Evolutionary conservation across 768 basidiomycete species (phyloP).

Genomic region (Amanita muscaria): DNA sequence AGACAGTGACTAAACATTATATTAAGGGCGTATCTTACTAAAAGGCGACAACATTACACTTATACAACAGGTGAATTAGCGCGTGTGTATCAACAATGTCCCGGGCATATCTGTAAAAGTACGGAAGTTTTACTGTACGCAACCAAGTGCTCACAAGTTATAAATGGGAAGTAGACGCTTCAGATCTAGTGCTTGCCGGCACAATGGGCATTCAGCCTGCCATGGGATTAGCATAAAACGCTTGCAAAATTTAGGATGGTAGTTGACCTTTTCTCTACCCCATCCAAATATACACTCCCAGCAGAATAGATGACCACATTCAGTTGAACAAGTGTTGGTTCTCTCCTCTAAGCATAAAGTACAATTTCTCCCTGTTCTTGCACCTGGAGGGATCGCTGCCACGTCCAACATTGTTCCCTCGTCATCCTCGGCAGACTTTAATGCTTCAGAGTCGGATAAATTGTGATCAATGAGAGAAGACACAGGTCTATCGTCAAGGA

Average conservation of each 20-base stretch:
- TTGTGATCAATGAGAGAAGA: conserved; percentile 43
- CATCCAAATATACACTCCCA: conserved; percentile 87
- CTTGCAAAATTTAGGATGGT: neutral
- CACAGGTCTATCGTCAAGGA: conserved; percentile 54
- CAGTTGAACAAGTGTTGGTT: conserved; percentile 73
- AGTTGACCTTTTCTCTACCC: conserved; percentile 74
- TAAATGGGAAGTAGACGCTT: conserved; percentile 71
- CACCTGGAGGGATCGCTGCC: conserved; percentile 37
- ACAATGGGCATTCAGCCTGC: conserved; percentile 81
- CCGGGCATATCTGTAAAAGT: neutral
- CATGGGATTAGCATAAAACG: neutral
- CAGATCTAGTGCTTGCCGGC: conserved; percentile 67
- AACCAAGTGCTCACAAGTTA: conserved; percentile 50
- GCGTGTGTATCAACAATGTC: neutral
- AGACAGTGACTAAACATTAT: conserved; percentile 6
- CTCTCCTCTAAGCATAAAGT: conserved; percentile 82
- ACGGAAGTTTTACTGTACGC: neutral
- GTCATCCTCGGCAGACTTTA: conserved; percentile 60
- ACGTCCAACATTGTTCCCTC: conserved; percentile 59
- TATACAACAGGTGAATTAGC: conserved; percentile 54
- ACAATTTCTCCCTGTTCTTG: conserved; percentile 59
- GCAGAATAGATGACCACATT: conserved; percentile 86
- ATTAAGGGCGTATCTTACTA: conserved; percentile 81
- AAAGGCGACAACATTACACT: conserved; percentile 99
- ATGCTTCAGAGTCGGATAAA: conserved; percentile 44